phyloP scores from a whole-genome alignment of 306 rosid genomes.

The Prosopis cineraria region DNA sequence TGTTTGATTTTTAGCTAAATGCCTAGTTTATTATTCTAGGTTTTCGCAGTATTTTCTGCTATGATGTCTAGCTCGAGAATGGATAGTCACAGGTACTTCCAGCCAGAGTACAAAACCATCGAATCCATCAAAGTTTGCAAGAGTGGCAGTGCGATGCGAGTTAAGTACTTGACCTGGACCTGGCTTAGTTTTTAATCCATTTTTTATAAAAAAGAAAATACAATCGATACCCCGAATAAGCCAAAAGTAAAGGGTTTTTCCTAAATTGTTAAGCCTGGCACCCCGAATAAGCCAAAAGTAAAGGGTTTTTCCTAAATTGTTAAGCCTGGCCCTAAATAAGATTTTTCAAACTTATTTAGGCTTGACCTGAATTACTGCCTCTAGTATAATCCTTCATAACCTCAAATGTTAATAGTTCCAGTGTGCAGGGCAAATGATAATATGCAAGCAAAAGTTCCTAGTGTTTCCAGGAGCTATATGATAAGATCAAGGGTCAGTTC shows the following conservation, averaged over 20 bases:
- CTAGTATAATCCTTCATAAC: neutral
- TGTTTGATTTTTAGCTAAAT: constrained; percentile 33
- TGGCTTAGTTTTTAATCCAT: no score
- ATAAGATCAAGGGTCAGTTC: neutral
- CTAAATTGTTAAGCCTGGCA: no score
- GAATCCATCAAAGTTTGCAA: constrained; percentile 91
- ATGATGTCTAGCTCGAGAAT: constrained; percentile 72
- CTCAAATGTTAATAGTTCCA: neutral
- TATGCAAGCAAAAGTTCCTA: neutral
- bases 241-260: no score
- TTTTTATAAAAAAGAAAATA: no score
- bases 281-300: no score
- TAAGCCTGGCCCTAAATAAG: no score
- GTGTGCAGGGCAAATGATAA: neutral
- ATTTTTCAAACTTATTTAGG: no score
- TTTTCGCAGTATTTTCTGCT: constrained; percentile 28
- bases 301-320: no score
- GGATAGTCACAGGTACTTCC: constrained; percentile 76
- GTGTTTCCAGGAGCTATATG: neutral
- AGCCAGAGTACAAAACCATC: constrained; percentile 66
- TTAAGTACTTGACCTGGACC: no score
- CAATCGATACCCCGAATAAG: no score
- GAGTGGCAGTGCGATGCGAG: no score
- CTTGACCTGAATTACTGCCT: no score
- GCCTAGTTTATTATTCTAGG: neutral